These are phyloP conservation scores for Calonectria leucothoes DNA, from an alignment of 2,329 filamentous ascomycete genomes.

Conservation along the genomic window DNA sequence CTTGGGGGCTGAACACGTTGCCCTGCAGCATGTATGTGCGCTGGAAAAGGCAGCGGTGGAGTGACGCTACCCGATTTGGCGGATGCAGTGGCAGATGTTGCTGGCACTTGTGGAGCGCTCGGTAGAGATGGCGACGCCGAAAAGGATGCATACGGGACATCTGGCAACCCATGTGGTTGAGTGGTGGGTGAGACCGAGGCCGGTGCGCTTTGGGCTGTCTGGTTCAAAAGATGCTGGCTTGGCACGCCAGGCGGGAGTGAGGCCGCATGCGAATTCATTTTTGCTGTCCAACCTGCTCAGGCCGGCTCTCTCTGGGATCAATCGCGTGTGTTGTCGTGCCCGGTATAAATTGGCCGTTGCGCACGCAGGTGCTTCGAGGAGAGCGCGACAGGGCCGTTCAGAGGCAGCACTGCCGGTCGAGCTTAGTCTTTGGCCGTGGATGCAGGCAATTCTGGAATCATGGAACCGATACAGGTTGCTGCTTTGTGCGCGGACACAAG, in stretches of 20 bases:
- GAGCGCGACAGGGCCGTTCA: background rate
- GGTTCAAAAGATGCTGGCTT: background rate
- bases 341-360: background rate
- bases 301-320: background rate
- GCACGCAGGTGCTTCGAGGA: background rate
- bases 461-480: background rate
- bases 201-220: background rate
- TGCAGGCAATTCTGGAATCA: background rate
- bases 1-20: conserved; percentile 6
- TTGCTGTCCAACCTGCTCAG: background rate
- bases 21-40: conserved; percentile 5
- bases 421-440: background rate
- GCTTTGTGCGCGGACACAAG: background rate
- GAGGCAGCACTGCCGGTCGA: background rate
- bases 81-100: background rate
- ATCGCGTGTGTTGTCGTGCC: background rate
- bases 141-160: background rate
- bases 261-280: background rate
- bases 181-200: background rate
- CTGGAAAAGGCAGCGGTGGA: conserved; percentile 4
- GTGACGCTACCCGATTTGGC: background rate
- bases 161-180: background rate
- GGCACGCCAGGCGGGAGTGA: background rate
- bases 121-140: background rate
- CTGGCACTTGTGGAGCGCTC: background rate